Percentiles rank a stretch among this genome's conserved stretches.
Conservation (phyloP, 805 yeast species). For the Lachancea thermotolerans region DNA sequence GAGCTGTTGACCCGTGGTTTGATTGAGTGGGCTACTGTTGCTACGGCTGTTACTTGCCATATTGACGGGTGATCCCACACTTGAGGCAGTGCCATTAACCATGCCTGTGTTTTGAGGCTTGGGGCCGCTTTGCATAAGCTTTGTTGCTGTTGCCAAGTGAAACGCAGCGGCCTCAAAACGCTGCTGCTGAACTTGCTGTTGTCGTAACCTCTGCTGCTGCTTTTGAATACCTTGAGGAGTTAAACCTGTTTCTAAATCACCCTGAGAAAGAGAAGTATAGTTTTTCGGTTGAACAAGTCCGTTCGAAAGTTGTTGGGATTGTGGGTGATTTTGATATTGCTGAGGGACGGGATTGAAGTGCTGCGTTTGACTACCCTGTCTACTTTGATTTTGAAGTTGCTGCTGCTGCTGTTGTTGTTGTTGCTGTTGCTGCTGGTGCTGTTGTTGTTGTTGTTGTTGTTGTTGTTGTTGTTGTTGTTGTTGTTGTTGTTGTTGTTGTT, state of each 20-base stretch:
- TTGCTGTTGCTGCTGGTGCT: neutral
- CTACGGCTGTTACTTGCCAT: constrained; percentile 6
- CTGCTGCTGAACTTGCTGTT: constrained; percentile 31
- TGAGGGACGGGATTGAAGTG: constrained; percentile 1
- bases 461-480: constrained; percentile 11
- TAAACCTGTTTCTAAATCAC: constrained; percentile 19
- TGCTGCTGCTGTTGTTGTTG: constrained; percentile 3
- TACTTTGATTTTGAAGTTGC: constrained; percentile 3
- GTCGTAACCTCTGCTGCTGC: constrained; percentile 31
- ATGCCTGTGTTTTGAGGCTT: neutral
- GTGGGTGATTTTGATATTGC: constrained; percentile 1
- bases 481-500: constrained; percentile 16
- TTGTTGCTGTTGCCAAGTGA: constrained; percentile 29
- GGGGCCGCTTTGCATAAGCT: constrained; percentile 21
- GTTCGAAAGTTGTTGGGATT: neutral
- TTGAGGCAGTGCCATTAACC: constrained; percentile 1
- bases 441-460: constrained; percentile 2
- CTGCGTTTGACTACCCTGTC: constrained; percentile 1
- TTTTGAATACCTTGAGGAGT: constrained; percentile 31
- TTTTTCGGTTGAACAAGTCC: neutral
- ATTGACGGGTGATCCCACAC: constrained; percentile 12
- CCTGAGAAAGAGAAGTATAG: constrained; percentile 5
- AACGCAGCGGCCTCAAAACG: constrained; percentile 30
- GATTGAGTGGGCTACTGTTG: constrained; percentile 3
- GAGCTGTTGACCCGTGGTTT: neutral